Evolutionary conservation across 768 basidiomycete species (phyloP).

Genomic region (Tricholoma furcatifolium): DNA sequence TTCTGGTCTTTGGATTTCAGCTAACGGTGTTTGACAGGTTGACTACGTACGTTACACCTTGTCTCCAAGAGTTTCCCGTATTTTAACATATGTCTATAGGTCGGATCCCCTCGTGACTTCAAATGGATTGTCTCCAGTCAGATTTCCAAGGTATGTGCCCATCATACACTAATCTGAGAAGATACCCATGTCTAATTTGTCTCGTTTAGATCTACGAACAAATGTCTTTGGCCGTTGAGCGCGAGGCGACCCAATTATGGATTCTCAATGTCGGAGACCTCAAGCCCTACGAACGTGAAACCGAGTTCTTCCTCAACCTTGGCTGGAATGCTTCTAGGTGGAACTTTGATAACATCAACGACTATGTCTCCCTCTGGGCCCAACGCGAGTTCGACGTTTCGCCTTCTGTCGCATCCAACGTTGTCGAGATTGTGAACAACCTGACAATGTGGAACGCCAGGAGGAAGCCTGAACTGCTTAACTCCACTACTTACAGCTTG

Average conservation of each 20-base stretch:
- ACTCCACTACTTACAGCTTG: constrained; percentile 60
- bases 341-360: constrained; percentile 50
- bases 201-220: constrained; percentile 55
- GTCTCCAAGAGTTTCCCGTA: background rate
- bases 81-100: constrained; percentile 31
- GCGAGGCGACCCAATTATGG: constrained; percentile 61
- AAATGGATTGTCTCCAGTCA: constrained; percentile 67
- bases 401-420: constrained; percentile 33
- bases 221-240: constrained; percentile 62
- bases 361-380: constrained; percentile 58
- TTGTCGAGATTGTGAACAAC: constrained; percentile 55
- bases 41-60: constrained; percentile 39
- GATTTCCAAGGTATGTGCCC: constrained; percentile 43
- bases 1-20: background rate
- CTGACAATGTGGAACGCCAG: constrained; percentile 56
- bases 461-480: constrained; percentile 66
- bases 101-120: constrained; percentile 65
- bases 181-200: background rate
- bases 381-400: constrained; percentile 60
- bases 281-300: constrained; percentile 72
- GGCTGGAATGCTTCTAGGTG: constrained; percentile 62
- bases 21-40: constrained; percentile 27
- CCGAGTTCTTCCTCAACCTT: constrained; percentile 64
- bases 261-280: constrained; percentile 76
- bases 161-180: background rate